Evolutionary conservation across 441 rosid species (phyloP).

Genomic region (Aquilaria agallochum): DNA sequence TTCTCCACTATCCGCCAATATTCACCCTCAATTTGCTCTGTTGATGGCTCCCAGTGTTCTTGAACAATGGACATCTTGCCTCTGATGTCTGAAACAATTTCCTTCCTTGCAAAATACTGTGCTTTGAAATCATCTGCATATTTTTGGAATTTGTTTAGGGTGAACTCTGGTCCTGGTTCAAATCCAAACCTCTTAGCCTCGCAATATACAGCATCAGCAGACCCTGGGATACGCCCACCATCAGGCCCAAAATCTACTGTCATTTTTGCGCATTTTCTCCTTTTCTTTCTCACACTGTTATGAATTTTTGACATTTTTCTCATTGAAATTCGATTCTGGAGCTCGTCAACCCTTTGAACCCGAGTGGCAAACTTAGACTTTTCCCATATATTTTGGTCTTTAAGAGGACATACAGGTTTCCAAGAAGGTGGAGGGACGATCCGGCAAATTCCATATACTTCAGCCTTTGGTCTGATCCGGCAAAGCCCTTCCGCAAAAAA

Average conservation of each 20-base stretch:
- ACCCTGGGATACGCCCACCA: conserved; percentile 32
- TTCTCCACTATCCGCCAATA: conserved; percentile 99
- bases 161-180: conserved; percentile 93
- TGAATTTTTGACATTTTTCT: conserved; percentile 54
- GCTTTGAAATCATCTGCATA: conserved; percentile 91
- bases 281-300: conserved; percentile 63
- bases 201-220: conserved; percentile 38
- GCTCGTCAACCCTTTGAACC: conserved; percentile 96
- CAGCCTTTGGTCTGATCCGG: conserved; percentile 86
- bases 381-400: conserved; percentile 82
- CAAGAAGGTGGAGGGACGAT: conserved; percentile 97
- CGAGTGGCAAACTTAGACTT: conserved; percentile 80
- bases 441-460: conserved; percentile 95
- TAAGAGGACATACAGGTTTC: conserved; percentile 95
- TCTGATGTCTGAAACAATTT: conserved; percentile 26
- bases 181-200: conserved; percentile 86
- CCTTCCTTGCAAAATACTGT: conserved; percentile 68
- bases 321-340: conserved; percentile 88
- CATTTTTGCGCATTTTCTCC: conserved; percentile 73
- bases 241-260: conserved; percentile 49
- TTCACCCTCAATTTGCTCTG: conserved; percentile 89
- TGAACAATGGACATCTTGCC: conserved; percentile 22
- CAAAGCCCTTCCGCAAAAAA: conserved; percentile 72
- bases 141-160: conserved; percentile 71
- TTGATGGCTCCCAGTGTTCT: conserved; percentile 57